These are phyloP conservation scores for Metahyphopichia silvanorum DNA, from an alignment of 805 yeast species.

Conservation along the genomic window DNA sequence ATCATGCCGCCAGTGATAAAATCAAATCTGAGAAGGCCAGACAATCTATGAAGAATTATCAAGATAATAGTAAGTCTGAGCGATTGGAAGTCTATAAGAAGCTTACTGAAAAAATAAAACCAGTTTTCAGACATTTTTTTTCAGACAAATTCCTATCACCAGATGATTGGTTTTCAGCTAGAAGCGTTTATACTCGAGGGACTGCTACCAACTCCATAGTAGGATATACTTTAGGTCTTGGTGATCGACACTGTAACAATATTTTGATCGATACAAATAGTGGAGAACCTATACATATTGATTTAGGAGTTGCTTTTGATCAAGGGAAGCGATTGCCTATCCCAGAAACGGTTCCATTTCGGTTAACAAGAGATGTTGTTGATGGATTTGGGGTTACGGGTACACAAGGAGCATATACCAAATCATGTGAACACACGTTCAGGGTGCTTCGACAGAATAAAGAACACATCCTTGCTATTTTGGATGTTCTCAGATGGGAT, in stretches of 20 bases:
- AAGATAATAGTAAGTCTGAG: constrained; percentile 39
- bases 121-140: constrained; percentile 71
- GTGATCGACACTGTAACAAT: constrained; percentile 93
- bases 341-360: constrained; percentile 93
- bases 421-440: constrained; percentile 71
- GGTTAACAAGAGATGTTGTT: constrained; percentile 82
- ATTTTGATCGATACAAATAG: constrained; percentile 73
- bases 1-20: constrained; percentile 51
- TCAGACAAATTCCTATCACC: constrained; percentile 63
- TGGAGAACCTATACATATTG: constrained; percentile 95
- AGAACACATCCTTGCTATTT: constrained; percentile 71
- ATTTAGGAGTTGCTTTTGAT: constrained; percentile 94
- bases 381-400: constrained; percentile 93
- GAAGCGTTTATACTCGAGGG: constrained; percentile 68
- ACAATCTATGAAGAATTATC: constrained; percentile 56
- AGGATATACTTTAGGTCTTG: constrained; percentile 86
- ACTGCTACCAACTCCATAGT: constrained; percentile 82
- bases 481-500: constrained; percentile 87
- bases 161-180: constrained; percentile 67
- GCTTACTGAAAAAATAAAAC: constrained; percentile 52
- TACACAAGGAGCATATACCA: constrained; percentile 68
- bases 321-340: constrained; percentile 81
- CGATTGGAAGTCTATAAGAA: constrained; percentile 45
- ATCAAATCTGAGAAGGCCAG: constrained; percentile 59
- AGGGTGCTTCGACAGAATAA: constrained; percentile 61